These are phyloP conservation scores for Magnaporthiopsis incrustans DNA, from an alignment of 2,329 filamentous ascomycete species.

Conservation along the genomic window DNA sequence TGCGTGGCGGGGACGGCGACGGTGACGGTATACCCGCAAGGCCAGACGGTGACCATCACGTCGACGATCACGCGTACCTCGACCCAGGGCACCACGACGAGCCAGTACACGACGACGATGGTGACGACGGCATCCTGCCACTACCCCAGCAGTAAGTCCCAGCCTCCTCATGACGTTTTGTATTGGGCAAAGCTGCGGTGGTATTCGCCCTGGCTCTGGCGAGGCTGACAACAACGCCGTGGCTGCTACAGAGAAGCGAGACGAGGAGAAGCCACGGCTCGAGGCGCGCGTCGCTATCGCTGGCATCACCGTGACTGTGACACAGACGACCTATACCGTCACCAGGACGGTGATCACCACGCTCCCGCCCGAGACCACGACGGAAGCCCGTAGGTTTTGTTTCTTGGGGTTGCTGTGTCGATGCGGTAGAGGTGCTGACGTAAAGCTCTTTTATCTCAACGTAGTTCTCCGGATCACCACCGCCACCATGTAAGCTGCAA, in stretches of 20 bases:
- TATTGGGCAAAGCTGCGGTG: conserved; percentile 6
- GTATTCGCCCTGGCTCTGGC: not conserved
- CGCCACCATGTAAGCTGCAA: conserved; percentile 8
- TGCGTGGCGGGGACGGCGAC: conserved; percentile 24
- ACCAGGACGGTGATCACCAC: conserved; percentile 27
- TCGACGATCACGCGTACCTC: conserved; percentile 23
- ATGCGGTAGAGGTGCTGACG: not conserved
- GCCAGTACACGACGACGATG: conserved; percentile 22
- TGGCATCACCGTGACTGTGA: conserved; percentile 27
- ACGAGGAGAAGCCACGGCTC: conserved; percentile 14
- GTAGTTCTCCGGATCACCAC: conserved; percentile 19
- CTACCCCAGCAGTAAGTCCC: conserved; percentile 20
- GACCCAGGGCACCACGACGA: conserved; percentile 25
- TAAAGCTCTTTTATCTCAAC: not conserved
- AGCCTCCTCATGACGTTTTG: conserved; percentile 1
- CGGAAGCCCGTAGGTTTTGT: conserved; percentile 15
- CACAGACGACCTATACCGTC: conserved; percentile 27
- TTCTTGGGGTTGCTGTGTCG: too few species aligned
- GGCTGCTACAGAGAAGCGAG: not conserved
- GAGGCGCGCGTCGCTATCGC: conserved; percentile 18
- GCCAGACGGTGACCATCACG: conserved; percentile 22
- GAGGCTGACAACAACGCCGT: not conserved
- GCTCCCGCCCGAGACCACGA: conserved; percentile 23
- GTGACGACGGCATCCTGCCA: conserved; percentile 26
- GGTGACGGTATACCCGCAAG: conserved; percentile 24